Evolutionary conservation across 2,329 filamentous ascomycete species (phyloP).

Genomic region (Ascochyta rabiei): DNA sequence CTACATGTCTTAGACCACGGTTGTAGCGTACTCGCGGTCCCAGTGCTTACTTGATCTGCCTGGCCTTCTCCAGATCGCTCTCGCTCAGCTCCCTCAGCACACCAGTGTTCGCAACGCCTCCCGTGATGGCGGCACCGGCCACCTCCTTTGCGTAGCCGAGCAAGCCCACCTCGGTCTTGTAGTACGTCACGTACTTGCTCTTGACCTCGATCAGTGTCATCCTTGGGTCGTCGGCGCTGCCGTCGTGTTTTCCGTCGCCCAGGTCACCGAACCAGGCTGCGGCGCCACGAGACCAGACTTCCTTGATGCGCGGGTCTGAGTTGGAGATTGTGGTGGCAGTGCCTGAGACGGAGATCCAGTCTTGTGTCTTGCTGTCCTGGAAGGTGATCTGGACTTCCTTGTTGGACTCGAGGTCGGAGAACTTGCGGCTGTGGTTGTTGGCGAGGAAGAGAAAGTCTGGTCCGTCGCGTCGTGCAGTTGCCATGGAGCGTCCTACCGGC

Average conservation of each 20-base stretch:
- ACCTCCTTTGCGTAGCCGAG: constrained; percentile 51
- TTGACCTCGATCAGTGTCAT: constrained; percentile 53
- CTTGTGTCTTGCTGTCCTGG: constrained; percentile 54
- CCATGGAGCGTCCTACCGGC: constrained; percentile 57
- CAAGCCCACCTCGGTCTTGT: constrained; percentile 42
- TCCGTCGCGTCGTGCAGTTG: constrained; percentile 61
- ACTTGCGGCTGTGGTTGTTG: constrained; percentile 56
- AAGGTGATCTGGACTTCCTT: constrained; percentile 54
- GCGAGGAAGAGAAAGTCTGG: constrained; percentile 59
- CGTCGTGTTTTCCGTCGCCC: constrained; percentile 56
- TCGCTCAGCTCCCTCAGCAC: constrained; percentile 56
- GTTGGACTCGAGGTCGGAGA: constrained; percentile 53
- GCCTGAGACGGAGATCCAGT: constrained; percentile 57
- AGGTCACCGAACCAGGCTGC: constrained; percentile 59
- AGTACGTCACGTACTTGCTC: constrained; percentile 49
- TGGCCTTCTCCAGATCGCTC: constrained; percentile 53
- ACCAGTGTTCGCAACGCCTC: constrained; percentile 49
- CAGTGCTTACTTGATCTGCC: constrained; percentile 26
- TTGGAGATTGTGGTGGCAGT: constrained; percentile 50
- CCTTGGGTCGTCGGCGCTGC: constrained; percentile 54
- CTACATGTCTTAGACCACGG: constrained; percentile 1
- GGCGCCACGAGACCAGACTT: constrained; percentile 50
- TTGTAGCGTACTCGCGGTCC: background rate
- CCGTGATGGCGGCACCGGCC: constrained; percentile 45
- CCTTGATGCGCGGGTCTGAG: constrained; percentile 56